phyloP scores from a whole-genome alignment of 306 rosid genomes.

The Pyrus pyrifolia region DNA sequence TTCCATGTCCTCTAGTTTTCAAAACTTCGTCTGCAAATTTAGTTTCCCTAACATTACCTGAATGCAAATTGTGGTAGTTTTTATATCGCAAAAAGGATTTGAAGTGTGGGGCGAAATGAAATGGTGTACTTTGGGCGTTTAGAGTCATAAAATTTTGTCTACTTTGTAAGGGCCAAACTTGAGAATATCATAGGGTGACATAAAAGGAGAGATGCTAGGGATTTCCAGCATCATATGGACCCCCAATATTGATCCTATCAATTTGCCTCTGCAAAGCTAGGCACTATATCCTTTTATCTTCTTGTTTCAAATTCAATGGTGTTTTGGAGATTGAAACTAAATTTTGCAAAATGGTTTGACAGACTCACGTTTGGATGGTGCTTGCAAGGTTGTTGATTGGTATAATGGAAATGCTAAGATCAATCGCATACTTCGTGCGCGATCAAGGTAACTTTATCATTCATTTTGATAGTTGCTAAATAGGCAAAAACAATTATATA shows the following conservation, averaged over 20 bases:
- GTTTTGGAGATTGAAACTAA: not conserved
- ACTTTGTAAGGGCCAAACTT: constrained; percentile 4
- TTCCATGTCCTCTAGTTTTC: too few species aligned
- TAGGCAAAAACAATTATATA: too few species aligned
- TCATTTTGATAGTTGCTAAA: too few species aligned
- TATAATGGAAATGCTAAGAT: too few species aligned
- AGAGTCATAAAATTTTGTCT: constrained; percentile 7
- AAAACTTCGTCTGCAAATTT: too few species aligned
- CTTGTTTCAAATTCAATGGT: not conserved
- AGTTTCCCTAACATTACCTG: too few species aligned
- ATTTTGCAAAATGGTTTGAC: too few species aligned
- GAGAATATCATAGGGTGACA: not conserved
- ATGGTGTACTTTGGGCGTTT: not conserved
- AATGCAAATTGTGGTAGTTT: not conserved
- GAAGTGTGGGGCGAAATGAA: not conserved
- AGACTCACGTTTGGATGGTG: too few species aligned
- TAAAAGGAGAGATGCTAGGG: not conserved
- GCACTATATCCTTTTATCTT: not conserved
- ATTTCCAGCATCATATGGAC: constrained; percentile 8
- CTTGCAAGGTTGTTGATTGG: too few species aligned
- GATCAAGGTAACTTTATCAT: too few species aligned
- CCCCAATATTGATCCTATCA: not conserved
- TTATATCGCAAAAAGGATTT: not conserved
- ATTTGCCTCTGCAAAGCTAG: not conserved
- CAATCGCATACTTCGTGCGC: too few species aligned